Evolutionary conservation across 441 rosid species (phyloP), one percentile per base, ranked within the genome.

Genomic region (Kokia cookei): DNA sequence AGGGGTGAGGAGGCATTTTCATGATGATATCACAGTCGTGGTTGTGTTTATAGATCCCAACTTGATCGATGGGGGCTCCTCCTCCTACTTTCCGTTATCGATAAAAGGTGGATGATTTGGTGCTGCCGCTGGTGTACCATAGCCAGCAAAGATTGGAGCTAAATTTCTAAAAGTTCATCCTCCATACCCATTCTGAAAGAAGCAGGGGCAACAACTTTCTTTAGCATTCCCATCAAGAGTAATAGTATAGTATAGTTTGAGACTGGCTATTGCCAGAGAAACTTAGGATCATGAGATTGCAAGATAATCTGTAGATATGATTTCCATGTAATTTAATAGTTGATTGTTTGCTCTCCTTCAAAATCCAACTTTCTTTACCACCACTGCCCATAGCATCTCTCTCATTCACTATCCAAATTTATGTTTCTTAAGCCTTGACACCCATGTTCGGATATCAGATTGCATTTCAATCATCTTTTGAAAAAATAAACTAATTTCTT

Each of bases 1-100:
- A 57, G 90, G 91, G 6, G 91, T 87, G 1, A 74, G 93, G 75
- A 85, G 93, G 72, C 91, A 89, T 79, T 89, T 89, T 78, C 93
- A 89, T 12, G 90, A 89, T 17, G 91, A 89, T 64, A 85, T 89
- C 24, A 77, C 86, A 0, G 87, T 83, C 35, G 53, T 80, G 37
- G 89, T 89, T 4, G 75, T 84, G 55, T 86, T 82, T 73, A 81
- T 87, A 3, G 81, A 86, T 29, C 78, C 74, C 3, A 19, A 12
- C 29, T 40, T 72, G 71, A 67, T 66, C 26, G 26, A 67, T n/a
- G 40, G 35, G 47, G 65, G 53, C 69, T 58, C 76, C 17, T 22
- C 11, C 22, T 40, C 14, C 50, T 71, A 35, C 68, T 58, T 55
- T 17, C 73, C 83, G 3, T 11, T 79, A 35, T 84, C 85, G 10